Percentiles rank a stretch among this genome's conserved stretches.
Conservation (phyloP, 1,139 yeast species). For the Hansenula sp. region DNA sequence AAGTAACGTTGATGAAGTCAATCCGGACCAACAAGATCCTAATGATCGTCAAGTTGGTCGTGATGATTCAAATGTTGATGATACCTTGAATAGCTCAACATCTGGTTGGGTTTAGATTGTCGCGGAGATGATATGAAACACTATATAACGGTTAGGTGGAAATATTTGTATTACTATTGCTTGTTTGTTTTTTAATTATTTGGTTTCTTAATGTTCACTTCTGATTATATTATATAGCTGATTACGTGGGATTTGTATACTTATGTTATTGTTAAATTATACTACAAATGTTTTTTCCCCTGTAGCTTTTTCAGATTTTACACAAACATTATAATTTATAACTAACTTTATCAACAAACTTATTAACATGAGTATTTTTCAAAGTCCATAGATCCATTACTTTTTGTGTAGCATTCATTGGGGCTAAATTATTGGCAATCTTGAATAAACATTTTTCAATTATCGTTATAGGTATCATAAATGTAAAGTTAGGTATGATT, state of each 20-base stretch:
- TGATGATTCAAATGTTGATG: slow-evolving; percentile 5
- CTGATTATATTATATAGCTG: too few relatives aligned
- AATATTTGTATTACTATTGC: background rate
- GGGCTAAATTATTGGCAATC: slow-evolving; percentile 10
- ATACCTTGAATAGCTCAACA: slow-evolving; percentile 1
- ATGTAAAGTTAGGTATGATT: slow-evolving; percentile 39
- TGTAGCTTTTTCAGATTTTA: too few relatives aligned
- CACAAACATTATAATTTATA: slow-evolving; percentile 2
- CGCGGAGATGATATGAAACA: too few relatives aligned
- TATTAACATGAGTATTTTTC: slow-evolving; percentile 12
- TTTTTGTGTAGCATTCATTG: slow-evolving; percentile 11
- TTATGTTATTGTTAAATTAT: too few relatives aligned
- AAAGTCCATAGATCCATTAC: slow-evolving; percentile 19
- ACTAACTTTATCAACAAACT: slow-evolving; percentile 4
- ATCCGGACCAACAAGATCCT: too few relatives aligned
- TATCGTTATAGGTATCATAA: slow-evolving; percentile 36
- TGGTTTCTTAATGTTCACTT: background rate
- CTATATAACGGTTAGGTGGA: too few relatives aligned
- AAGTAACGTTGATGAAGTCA: background rate
- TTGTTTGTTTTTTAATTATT: background rate
- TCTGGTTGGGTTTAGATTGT: slow-evolving; percentile 5
- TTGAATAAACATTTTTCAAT: slow-evolving; percentile 17
- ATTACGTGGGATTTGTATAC: too few relatives aligned
- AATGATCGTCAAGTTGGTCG: slow-evolving; percentile 3
- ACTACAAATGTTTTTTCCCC: background rate